A percentile compares a stretch with the other conserved stretches of the same genome.
Evolutionary conservation across 2,329 filamentous ascomycete species (phyloP).

Genomic region (Fusarium albosuccineum): DNA sequence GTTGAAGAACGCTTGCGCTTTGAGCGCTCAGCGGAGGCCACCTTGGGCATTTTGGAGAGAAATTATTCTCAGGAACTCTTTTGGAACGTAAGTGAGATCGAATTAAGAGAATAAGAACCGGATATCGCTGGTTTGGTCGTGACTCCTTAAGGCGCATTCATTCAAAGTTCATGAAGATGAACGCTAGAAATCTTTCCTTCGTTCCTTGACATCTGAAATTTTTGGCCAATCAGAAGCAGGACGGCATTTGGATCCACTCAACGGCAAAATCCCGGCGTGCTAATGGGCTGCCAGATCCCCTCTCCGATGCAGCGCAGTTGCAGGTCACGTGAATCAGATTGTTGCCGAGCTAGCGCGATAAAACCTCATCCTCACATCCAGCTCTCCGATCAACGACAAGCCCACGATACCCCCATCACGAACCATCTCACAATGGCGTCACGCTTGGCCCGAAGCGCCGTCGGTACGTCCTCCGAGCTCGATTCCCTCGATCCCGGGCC

Average conservation of each 20-base stretch:
- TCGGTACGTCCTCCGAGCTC: conserved; percentile 75
- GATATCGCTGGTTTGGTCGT: neutral
- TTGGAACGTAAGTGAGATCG: neutral
- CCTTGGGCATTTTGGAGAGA: conserved; percentile 45
- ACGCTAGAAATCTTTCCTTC: conserved; percentile 49
- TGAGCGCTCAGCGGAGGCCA: conserved; percentile 47
- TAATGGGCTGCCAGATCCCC: conserved; percentile 30
- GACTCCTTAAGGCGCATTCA: conserved; percentile 20
- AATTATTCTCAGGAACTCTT: neutral
- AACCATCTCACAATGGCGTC: conserved; percentile 90
- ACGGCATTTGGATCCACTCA: conserved; percentile 14
- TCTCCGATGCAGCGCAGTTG: conserved; percentile 27
- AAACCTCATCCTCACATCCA: conserved; percentile 64
- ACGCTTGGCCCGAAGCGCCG: conserved; percentile 93
- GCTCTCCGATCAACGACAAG: conserved; percentile 61
- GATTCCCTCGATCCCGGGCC: conserved; percentile 22
- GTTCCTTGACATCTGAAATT: conserved; percentile 40
- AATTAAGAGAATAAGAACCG: neutral
- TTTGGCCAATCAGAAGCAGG: conserved; percentile 46
- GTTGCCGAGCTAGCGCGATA: conserved; percentile 60
- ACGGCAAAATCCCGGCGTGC: conserved; percentile 46
- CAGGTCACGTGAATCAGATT: conserved; percentile 54
- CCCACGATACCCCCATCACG: conserved; percentile 65
- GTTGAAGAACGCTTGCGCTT: conserved; percentile 67
- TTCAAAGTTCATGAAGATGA: conserved; percentile 38